phyloP scores from a whole-genome alignment of 2,329 filamentous ascomycete genomes.

The Aureobasidium sp. region DNA sequence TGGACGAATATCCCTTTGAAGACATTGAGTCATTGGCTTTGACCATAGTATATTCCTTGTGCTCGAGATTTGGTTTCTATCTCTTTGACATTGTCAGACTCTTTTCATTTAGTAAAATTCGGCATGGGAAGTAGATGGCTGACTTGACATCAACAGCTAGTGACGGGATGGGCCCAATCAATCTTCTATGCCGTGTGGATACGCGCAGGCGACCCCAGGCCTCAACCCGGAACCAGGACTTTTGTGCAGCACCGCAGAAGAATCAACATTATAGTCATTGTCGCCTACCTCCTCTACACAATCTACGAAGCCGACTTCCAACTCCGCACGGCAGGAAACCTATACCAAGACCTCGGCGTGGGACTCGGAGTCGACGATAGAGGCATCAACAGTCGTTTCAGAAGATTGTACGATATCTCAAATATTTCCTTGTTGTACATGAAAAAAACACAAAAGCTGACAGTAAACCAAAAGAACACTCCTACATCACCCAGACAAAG shows the following conservation, averaged over 20 bases:
- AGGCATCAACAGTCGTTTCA: slow-evolving; percentile 76
- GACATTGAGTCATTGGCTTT: background rate
- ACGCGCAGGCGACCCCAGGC: slow-evolving; percentile 79
- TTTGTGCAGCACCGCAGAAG: slow-evolving; percentile 68
- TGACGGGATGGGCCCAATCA: slow-evolving; percentile 68
- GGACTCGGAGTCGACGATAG: slow-evolving; percentile 62
- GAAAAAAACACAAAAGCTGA: background rate
- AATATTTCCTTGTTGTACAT: background rate
- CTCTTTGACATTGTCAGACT: background rate
- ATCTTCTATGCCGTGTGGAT: slow-evolving; percentile 85
- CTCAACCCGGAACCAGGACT: slow-evolving; percentile 58
- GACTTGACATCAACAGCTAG: slow-evolving; percentile 49
- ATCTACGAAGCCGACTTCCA: slow-evolving; percentile 87
- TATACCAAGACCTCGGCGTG: slow-evolving; percentile 71
- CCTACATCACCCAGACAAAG: slow-evolving; percentile 78
- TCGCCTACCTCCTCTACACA: slow-evolving; percentile 80
- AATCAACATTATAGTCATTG: slow-evolving; percentile 77
- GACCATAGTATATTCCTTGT: background rate
- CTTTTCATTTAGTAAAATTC: background rate
- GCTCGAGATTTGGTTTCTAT: background rate
- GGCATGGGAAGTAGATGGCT: background rate
- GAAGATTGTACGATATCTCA: slow-evolving; percentile 49
- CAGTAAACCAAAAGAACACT: slow-evolving; percentile 38
- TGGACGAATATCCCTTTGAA: background rate
- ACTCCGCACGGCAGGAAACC: slow-evolving; percentile 63